phyloP scores from a whole-genome alignment of 371 early-diverging fungal species.

The Phascolomyces articulosus region DNA sequence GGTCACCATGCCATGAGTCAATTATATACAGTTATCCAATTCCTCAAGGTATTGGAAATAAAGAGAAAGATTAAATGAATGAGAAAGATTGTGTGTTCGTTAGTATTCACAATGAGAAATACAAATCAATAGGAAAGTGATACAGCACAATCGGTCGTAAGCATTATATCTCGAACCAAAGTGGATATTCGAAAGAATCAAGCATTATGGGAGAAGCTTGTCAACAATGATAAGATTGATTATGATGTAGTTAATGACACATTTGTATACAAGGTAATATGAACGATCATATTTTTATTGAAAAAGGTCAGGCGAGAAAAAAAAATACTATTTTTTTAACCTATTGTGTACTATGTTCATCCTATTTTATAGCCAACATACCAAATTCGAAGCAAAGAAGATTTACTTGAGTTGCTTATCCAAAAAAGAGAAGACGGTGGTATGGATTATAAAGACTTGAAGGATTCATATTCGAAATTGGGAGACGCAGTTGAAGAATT shows the following conservation, averaged over 20 bases:
- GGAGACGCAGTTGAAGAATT: constrained; percentile 73
- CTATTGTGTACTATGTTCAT: too few relatives aligned
- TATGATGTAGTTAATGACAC: constrained; percentile 60
- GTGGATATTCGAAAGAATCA: constrained; percentile 64
- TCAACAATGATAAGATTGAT: constrained; percentile 67
- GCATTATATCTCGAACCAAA: constrained; percentile 59
- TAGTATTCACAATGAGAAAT: not conserved
- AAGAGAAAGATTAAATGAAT: not conserved
- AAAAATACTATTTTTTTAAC: too few relatives aligned
- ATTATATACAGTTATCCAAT: constrained; percentile 61
- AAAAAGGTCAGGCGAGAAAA: not conserved
- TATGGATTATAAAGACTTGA: constrained; percentile 78
- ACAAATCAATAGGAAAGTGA: constrained; percentile 49
- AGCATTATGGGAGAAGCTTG: constrained; percentile 61
- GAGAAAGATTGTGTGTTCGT: not conserved
- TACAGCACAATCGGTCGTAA: constrained; percentile 67
- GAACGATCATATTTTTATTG: not conserved
- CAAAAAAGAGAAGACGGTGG: constrained; percentile 67
- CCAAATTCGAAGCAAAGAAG: constrained; percentile 75
- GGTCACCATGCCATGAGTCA: constrained; percentile 68
- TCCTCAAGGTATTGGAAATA: constrained; percentile 44
- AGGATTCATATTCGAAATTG: constrained; percentile 80
- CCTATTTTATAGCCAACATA: constrained; percentile 69
- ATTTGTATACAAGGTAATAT: constrained; percentile 69
- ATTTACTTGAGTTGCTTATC: constrained; percentile 68